phyloP scores from a whole-genome alignment of 306 rosid genomes.

The Pueraria montana region DNA sequence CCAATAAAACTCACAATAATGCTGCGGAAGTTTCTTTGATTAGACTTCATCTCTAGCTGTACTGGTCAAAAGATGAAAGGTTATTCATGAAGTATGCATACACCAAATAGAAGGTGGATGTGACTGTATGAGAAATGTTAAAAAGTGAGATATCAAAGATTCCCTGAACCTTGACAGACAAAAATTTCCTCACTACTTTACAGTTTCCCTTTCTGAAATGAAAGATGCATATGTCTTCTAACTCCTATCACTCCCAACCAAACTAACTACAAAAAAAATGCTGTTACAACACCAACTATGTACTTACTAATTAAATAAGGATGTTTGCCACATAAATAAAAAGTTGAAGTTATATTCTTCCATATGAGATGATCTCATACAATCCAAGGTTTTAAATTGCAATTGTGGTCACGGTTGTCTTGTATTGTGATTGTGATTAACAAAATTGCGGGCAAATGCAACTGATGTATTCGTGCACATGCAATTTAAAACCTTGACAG shows the following conservation, averaged over 20 bases:
- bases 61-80: slow-evolving; percentile 2
- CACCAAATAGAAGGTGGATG: slow-evolving; percentile 8
- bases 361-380: neutral
- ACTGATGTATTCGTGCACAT: neutral
- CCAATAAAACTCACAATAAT: slow-evolving; percentile 30
- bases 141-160: neutral
- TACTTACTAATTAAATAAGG: neutral
- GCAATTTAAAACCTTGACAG: neutral
- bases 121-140: neutral
- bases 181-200: slow-evolving; percentile 1
- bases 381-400: neutral
- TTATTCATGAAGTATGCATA: slow-evolving; percentile 15
- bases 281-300: neutral
- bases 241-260: neutral
- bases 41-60: slow-evolving; percentile 2
- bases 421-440: neutral
- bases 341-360: slow-evolving; percentile 3
- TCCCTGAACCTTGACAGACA: neutral
- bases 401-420: neutral
- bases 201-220: neutral
- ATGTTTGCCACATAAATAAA: neutral
- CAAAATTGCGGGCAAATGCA: neutral
- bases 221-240: neutral
- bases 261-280: neutral
- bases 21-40: slow-evolving; percentile 28